Conservation (phyloP, 1,284 basidiomycete genomes). For the Ganoderma sinense region DNA sequence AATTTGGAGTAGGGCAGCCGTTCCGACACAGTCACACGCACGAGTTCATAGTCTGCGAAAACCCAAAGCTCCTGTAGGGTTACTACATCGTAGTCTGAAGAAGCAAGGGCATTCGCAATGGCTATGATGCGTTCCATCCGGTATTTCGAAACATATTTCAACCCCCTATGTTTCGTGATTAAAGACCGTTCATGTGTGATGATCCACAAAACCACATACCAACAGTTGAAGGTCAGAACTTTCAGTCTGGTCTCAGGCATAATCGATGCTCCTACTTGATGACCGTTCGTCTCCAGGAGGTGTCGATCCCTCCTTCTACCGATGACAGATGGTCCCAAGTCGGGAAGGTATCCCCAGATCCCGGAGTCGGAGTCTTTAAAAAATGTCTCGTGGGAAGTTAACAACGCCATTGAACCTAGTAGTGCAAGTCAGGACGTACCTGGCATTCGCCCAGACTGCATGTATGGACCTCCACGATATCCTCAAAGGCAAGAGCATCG, state of each 20-base stretch:
- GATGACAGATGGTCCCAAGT: constrained; percentile 57
- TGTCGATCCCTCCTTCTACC: constrained; percentile 56
- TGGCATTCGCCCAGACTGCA: constrained; percentile 14
- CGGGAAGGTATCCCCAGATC: constrained; percentile 53
- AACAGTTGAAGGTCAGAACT: constrained; percentile 84
- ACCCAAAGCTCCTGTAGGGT: constrained; percentile 98
- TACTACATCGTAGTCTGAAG: constrained; percentile 84
- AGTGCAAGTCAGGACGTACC: constrained; percentile 8
- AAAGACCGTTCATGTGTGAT: not conserved
- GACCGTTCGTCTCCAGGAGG: constrained; percentile 49
- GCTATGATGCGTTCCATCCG: constrained; percentile 77
- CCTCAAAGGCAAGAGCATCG: constrained; percentile 78
- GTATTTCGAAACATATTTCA: constrained; percentile 88
- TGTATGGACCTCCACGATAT: constrained; percentile 43
- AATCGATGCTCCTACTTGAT: constrained; percentile 11
- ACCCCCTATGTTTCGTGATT: constrained; percentile 68
- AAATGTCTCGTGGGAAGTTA: not conserved
- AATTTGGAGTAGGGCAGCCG: constrained; percentile 84
- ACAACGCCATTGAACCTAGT: not conserved
- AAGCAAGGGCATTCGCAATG: constrained; percentile 72
- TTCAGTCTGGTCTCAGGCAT: constrained; percentile 56
- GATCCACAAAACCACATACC: constrained; percentile 51
- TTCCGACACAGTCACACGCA: constrained; percentile 68
- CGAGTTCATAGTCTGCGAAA: constrained; percentile 82
- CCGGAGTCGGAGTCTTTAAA: constrained; percentile 3